phyloP scores from a whole-genome alignment of 495 filamentous ascomycete species.

The Clavariopsis aquatica region DNA sequence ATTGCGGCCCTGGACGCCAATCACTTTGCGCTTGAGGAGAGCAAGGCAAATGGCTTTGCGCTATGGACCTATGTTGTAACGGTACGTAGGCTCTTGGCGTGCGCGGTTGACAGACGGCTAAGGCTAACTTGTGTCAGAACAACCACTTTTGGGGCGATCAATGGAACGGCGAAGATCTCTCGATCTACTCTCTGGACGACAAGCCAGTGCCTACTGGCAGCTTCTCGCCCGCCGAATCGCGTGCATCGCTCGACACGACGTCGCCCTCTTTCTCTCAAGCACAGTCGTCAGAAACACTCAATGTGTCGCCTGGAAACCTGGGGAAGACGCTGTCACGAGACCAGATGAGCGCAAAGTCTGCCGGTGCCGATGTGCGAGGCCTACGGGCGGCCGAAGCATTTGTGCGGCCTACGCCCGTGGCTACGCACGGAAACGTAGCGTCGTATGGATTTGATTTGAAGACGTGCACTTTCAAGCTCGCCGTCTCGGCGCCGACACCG shows the following conservation, averaged over 20 bases:
- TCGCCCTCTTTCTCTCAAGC: slow-evolving; percentile 63
- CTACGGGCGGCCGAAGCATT: slow-evolving; percentile 91
- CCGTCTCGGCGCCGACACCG: slow-evolving; percentile 38
- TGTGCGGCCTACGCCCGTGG: slow-evolving; percentile 80
- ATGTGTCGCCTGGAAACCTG: slow-evolving; percentile 67
- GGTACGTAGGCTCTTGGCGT: slow-evolving; percentile 55
- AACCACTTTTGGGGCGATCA: slow-evolving; percentile 87
- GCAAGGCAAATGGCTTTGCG: slow-evolving; percentile 76
- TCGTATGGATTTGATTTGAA: slow-evolving; percentile 70
- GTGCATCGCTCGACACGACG: slow-evolving; percentile 50
- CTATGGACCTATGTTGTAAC: slow-evolving; percentile 82
- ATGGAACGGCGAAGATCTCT: slow-evolving; percentile 97
- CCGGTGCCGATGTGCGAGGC: slow-evolving; percentile 47
- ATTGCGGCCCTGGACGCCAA: slow-evolving; percentile 95
- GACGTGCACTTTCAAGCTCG: slow-evolving; percentile 45
- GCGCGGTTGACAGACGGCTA: too few species aligned
- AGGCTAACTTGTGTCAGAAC: slow-evolving; percentile 52
- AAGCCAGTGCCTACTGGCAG: slow-evolving; percentile 60
- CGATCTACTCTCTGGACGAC: slow-evolving; percentile 84
- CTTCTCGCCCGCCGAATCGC: slow-evolving; percentile 40
- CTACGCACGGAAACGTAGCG: slow-evolving; percentile 65
- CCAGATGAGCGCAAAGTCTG: slow-evolving; percentile 46
- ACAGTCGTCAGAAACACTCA: slow-evolving; percentile 48
- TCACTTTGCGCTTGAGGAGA: slow-evolving; percentile 86
- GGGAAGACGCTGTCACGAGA: slow-evolving; percentile 63